Evolutionary conservation across 225 moss, liverwort and hornwort species (phyloP), one percentile per base, ranked within the genome.

Genomic region (Bryum argenteum): DNA sequence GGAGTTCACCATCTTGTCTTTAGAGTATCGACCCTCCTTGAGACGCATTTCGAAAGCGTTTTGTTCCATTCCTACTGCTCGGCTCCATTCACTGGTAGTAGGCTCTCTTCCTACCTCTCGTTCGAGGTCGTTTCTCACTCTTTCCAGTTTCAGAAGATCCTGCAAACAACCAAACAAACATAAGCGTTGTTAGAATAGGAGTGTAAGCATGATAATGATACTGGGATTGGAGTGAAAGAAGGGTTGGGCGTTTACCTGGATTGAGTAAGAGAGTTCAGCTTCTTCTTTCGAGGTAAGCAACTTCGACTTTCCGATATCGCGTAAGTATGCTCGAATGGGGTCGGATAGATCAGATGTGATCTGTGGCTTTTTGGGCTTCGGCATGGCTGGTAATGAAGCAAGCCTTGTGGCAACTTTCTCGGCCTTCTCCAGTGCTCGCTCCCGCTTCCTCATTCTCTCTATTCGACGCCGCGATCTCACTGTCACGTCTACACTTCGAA

Each of bases 1-100:
- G 22, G 94, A 97, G 67, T 90, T 97, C 75, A 97, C 97, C 94
- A 97, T 92, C 85, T 84, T 97, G 62, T 94, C 94, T 82, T 97
- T 97, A 33, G 84, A 92, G 43, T 73, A 77, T 24, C 89, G 93
- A 45, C 92, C 97, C n/a, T 89, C 73, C 64, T 94, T 89, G 1
- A 97, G 73, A 0, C 97, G 80, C 20, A 71, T 67, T 71, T 97
- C 97, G 28, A 97, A 75, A 26, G 89, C 80, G 64, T 85, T 81
- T 28, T 86, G 84, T 4, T 86, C 87, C 54, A 90, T 80, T 63
- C 94, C 94, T 24, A 89, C 86, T 8, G 97, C 97, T 65, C 76
- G 84, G 40, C 91, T 91, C 97, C 97, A 97, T 79, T 97, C 97
- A 63, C 80, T 70, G 11, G 85, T 60, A 4, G 97, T 88, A 33